Evolutionary conservation across 2,329 filamentous ascomycete genomes (phyloP).

Genomic region (Paracamarosporium sp.): DNA sequence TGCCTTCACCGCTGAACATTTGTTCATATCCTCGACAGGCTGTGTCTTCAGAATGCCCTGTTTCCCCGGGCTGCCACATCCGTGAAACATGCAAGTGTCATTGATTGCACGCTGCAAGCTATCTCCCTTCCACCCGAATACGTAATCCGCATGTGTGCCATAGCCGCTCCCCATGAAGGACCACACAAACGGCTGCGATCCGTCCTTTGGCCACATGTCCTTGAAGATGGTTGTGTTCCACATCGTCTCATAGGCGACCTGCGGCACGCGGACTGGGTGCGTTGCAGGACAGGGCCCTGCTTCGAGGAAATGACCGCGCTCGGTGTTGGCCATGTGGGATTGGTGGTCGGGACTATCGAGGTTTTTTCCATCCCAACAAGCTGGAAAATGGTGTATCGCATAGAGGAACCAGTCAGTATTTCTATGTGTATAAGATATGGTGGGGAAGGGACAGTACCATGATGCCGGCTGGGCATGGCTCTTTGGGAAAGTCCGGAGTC

Average conservation of each 20-base stretch:
- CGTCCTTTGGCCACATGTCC: slow-evolving; percentile 29
- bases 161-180: slow-evolving; percentile 17
- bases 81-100: slow-evolving; percentile 29
- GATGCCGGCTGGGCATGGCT: slow-evolving; percentile 7
- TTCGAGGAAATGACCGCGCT: slow-evolving; percentile 21
- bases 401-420: too few relatives aligned
- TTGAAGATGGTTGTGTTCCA: slow-evolving; percentile 30
- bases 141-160: slow-evolving; percentile 21
- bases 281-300: slow-evolving; percentile 22
- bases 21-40: slow-evolving; percentile 25
- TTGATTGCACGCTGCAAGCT: slow-evolving; percentile 25
- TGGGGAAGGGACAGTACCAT: slow-evolving; percentile 4
- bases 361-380: slow-evolving; percentile 55
- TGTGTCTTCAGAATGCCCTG: slow-evolving; percentile 26
- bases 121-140: slow-evolving; percentile 26
- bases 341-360: slow-evolving; percentile 61
- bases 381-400: slow-evolving; percentile 19
- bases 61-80: slow-evolving; percentile 24
- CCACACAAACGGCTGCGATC: slow-evolving; percentile 24
- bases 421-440: not conserved
- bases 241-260: slow-evolving; percentile 27
- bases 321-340: slow-evolving; percentile 47
- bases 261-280: slow-evolving; percentile 27
- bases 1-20: slow-evolving; percentile 18
- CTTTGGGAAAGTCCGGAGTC: slow-evolving; percentile 10